Evolutionary conservation across 78 protist species (phyloP).

Genomic region (Salpingoeca rosetta): DNA sequence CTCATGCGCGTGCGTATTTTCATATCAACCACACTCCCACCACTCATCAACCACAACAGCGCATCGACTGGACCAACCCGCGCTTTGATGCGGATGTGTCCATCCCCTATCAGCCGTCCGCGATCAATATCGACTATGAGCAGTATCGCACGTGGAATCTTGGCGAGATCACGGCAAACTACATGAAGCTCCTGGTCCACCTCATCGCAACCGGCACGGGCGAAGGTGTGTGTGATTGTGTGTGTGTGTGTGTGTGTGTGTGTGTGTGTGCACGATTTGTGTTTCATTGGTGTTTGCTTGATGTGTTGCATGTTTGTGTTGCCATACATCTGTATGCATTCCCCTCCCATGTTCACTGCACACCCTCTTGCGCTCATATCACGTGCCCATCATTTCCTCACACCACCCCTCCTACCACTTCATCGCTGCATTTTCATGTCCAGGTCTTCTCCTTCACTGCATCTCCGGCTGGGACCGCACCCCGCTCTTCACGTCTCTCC

Average conservation of each 20-base stretch:
- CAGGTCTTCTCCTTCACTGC: slow-evolving; percentile 63
- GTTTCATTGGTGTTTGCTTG: not conserved
- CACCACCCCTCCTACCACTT: no score
- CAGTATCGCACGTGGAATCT: not conserved
- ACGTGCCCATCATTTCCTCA: no score
- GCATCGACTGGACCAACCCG: no score
- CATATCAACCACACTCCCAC: no score
- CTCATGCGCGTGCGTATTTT: no score
- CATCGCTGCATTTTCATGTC: no score
- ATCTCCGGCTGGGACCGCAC: slow-evolving; percentile 84
- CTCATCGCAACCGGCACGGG: not conserved
- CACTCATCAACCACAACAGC: no score
- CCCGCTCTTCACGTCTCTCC: slow-evolving; percentile 63
- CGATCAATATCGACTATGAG: not conserved
- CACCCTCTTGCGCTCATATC: not conserved
- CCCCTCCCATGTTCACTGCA: not conserved
- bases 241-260: not conserved
- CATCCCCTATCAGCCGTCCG: not conserved
- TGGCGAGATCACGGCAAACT: no score
- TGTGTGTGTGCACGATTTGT: not conserved
- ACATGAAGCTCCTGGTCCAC: not conserved
- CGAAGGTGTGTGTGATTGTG: not conserved
- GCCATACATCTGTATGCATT: not conserved
- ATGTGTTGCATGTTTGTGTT: not conserved
- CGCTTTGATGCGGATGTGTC: no score